phyloP scores from a whole-genome alignment of 805 yeast species.

The Wickerhamomyces bovis region DNA sequence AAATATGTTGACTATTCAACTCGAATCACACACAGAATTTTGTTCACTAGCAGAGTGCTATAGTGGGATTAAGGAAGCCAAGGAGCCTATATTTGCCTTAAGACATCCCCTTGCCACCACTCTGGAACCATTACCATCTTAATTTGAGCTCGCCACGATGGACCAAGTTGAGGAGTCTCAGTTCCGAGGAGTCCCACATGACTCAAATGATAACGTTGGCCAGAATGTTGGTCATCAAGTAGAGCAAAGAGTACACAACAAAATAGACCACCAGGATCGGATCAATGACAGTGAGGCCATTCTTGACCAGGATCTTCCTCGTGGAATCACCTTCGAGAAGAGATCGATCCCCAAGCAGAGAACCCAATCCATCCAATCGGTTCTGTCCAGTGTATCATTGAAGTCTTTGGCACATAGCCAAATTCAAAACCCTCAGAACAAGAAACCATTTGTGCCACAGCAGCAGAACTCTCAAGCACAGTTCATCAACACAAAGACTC shows the following conservation, averaged over 20 bases:
- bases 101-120: neutral
- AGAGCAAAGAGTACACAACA: neutral
- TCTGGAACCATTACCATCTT: neutral
- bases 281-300: neutral
- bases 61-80: neutral
- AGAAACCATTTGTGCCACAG: conserved; percentile 9
- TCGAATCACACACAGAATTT: neutral
- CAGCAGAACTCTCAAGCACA: conserved; percentile 16
- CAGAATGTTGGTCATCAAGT: neutral
- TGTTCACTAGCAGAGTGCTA: neutral
- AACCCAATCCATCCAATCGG: conserved; percentile 35
- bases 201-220: neutral
- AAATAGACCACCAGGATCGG: neutral
- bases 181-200: neutral
- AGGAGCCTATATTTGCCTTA: neutral
- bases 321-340: conserved; percentile 58
- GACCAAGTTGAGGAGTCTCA: neutral
- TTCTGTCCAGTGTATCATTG: conserved; percentile 53
- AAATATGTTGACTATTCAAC: neutral
- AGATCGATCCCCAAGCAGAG: conserved; percentile 50
- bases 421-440: conserved; percentile 17
- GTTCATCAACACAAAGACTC: conserved; percentile 27
- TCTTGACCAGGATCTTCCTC: conserved; percentile 57
- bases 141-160: neutral
- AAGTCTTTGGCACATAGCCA: conserved; percentile 53